Evolutionary conservation across 2,329 filamentous ascomycete species (phyloP).

Genomic region (Scytalidium lignicola): DNA sequence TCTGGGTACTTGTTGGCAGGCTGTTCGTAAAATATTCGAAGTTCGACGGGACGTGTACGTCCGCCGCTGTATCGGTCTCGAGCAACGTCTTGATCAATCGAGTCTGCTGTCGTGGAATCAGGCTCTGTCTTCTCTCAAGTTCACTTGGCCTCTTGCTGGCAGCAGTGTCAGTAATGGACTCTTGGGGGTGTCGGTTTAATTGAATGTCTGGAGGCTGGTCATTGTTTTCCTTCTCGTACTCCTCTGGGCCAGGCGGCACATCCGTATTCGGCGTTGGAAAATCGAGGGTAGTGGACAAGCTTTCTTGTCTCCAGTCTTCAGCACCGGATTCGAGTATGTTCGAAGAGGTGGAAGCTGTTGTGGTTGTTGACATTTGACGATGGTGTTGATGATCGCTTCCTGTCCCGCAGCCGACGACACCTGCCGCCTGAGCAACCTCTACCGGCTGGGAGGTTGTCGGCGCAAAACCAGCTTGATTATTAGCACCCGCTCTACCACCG

Average conservation of each 20-base stretch:
- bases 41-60: slow-evolving; percentile 26
- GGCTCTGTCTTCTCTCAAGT: slow-evolving; percentile 33
- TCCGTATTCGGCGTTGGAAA: slow-evolving; percentile 26
- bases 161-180: background rate
- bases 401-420: background rate
- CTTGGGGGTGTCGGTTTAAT: slow-evolving; percentile 1
- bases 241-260: slow-evolving; percentile 16
- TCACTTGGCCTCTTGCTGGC: slow-evolving; percentile 16
- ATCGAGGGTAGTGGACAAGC: slow-evolving; percentile 18
- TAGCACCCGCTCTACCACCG: background rate
- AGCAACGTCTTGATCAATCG: slow-evolving; percentile 49
- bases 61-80: slow-evolving; percentile 31
- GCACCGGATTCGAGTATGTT: slow-evolving; percentile 9
- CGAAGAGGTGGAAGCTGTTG: slow-evolving; percentile 4
- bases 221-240: slow-evolving; percentile 11
- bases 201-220: background rate
- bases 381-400: slow-evolving; percentile 12
- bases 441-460: background rate
- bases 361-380: slow-evolving; percentile 6
- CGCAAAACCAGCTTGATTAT: background rate
- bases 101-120: slow-evolving; percentile 39
- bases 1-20: slow-evolving; percentile 23
- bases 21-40: slow-evolving; percentile 28
- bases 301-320: slow-evolving; percentile 19
- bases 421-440: background rate